phyloP scores from a whole-genome alignment of 2,329 filamentous ascomycete genomes.

The Microcyclosporella mali region DNA sequence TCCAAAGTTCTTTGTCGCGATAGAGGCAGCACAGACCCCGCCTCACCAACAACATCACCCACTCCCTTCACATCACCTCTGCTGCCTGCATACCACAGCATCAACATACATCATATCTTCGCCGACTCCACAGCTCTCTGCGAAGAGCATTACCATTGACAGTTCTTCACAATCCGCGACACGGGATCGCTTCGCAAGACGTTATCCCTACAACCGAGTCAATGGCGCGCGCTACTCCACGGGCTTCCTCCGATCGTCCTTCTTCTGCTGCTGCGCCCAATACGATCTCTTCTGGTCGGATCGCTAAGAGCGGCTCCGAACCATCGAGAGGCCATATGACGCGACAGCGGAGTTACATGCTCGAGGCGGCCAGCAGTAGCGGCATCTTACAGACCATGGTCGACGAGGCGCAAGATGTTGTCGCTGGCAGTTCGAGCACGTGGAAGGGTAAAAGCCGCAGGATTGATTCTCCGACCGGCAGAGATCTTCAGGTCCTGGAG shows the following conservation, averaged over 20 bases:
- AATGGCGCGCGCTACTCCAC: conserved; percentile 6
- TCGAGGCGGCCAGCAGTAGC: conserved; percentile 10
- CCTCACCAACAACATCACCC: no score
- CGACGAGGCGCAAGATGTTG: conserved; percentile 8
- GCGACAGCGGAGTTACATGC: conserved; percentile 15
- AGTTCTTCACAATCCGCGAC: no score
- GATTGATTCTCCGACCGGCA: neutral
- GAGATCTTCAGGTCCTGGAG: neutral
- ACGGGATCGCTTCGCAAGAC: no score
- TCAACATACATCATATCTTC: no score
- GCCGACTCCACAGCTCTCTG: no score
- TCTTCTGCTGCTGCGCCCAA: neutral
- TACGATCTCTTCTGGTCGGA: conserved; percentile 6
- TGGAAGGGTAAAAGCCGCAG: conserved; percentile 4
- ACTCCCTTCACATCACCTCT: no score
- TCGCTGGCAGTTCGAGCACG: conserved; percentile 5
- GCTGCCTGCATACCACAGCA: no score
- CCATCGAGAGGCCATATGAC: conserved; percentile 3
- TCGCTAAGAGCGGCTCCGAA: conserved; percentile 13
- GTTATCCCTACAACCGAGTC: neutral
- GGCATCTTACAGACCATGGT: conserved; percentile 13
- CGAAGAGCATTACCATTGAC: no score
- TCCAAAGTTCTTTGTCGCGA: no score
- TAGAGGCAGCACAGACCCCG: no score
- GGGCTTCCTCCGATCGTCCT: conserved; percentile 1